phyloP scores from a whole-genome alignment of 495 filamentous ascomycete genomes.

The Mycothermus thermophilus region DNA sequence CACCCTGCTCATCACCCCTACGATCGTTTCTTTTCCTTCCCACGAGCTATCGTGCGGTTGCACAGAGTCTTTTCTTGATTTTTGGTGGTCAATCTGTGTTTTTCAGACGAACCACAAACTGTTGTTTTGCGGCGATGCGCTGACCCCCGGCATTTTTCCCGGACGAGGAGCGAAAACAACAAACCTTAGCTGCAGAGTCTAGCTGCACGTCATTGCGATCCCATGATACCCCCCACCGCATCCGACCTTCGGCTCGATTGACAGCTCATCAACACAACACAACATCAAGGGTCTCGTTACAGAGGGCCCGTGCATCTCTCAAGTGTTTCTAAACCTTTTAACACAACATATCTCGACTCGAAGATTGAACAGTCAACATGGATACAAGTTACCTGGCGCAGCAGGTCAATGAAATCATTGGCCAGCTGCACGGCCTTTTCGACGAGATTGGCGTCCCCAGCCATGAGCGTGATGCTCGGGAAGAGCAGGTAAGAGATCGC shows the following conservation, averaged over 20 bases:
- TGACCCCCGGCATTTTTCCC: neutral
- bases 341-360: too few relatives aligned
- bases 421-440: conserved; percentile 81
- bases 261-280: conserved; percentile 8
- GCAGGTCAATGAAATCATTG: conserved; percentile 84
- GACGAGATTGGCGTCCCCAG: conserved; percentile 87
- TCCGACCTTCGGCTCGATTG: conserved; percentile 8
- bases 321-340: too few relatives aligned
- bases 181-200: conserved; percentile 12
- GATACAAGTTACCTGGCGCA: conserved; percentile 83
- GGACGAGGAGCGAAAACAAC: conserved; percentile 10
- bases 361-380: too few relatives aligned
- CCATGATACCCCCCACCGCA: conserved; percentile 17
- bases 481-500: conserved; percentile 52
- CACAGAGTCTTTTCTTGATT: too few relatives aligned
- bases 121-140: conserved; percentile 5
- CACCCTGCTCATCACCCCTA: too few relatives aligned
- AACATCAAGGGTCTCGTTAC: neutral
- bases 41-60: too few relatives aligned
- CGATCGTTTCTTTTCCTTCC: too few relatives aligned
- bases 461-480: conserved; percentile 79
- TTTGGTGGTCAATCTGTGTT: too few relatives aligned
- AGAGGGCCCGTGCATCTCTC: too few relatives aligned
- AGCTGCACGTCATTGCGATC: conserved; percentile 23
- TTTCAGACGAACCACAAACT: neutral